Evolutionary conservation across 495 filamentous ascomycete genomes (phyloP), one percentile per base, ranked within the genome.

Genomic region (Podospora appendiculata): DNA sequence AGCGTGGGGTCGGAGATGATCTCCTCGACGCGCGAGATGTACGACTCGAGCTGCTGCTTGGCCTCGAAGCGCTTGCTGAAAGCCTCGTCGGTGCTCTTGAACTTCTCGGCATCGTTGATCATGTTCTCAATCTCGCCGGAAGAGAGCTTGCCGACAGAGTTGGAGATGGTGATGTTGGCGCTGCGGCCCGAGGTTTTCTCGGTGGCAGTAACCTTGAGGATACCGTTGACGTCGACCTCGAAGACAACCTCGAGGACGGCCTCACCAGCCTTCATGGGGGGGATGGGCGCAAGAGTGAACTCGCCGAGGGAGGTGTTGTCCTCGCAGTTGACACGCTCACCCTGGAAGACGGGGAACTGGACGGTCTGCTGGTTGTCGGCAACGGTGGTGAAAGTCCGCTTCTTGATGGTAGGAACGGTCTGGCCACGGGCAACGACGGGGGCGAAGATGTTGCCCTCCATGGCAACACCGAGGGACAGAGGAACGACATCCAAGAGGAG

Each of bases 361-460:
- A 98, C 93, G 44, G 91, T 96, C 65, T 88, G 88, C 72, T 96
- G 90, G 77, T 91, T 90, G 75, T 94, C 90, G 56, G 89, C 88
- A 65, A 98, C 93, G 45, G 93, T 98, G 68, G 92, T 97, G 79
- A 96, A 97, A 34, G 93, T 97, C 48, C 55, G 66, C 81, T 98
- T 98, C 81, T 95, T 95, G 61, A 98, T 81, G 35, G 85, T 88
- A 14, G 93, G 93, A 47, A 96, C 90, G 12, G 92, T 95, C 65
- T 88, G 81, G 42, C 92, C 93, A 69, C 94, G 92, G 45, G 82
- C 72, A 55, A 98, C 93, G 57, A 99, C 94, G 35, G 93, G 87
- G 49, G 94, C 93, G 67, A 99, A 97, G 74, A 99, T 97, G 79
- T 97, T 97, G 63, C 93, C 93, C 78, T 97, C 93, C 94, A 97